Base-by-base conservation (phyloP, 1,284 basidiomycete genomes). In the Kalmanozyma brasiliensis region DNA sequence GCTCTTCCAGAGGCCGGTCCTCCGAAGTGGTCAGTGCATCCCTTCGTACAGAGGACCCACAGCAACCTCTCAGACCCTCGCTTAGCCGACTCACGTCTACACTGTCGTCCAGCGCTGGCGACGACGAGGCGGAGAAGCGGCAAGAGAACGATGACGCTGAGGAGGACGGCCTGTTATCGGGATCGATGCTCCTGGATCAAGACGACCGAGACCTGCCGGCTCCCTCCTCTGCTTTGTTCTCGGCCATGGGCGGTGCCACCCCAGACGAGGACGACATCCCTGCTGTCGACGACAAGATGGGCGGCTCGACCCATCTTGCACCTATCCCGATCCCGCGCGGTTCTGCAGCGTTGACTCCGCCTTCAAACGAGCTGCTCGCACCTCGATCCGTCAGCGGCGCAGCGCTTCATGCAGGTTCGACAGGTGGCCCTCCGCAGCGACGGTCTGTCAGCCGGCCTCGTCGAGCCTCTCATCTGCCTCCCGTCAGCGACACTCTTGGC, bases 181-280 rank as follows among this genome's bases (percentile, higher is more conserved):
- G 67, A n/a, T 59, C 52, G 2, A 59, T 69, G 48, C 43, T 69
- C 29, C 52, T 69, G 26, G 66, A 69, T 24, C 46, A 46, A 32
- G 67, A 70, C 29, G 67, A 70, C 30, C 57, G 61, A 22, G 67
- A 70, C 8, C 43, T 60, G 24, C 57, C 75, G 4, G 67, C 64
- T 33, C 69, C 74, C 5, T 13, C 47, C 3, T 72, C 73, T 9
- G 52, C 56, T 3, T 16, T 58, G 23, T 75, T 69, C 22, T 67
- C 67, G 13, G 66, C 73, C 8, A 42, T 56, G 26, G 66, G 44
- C 19, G 60, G 38, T 8, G 33, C 41, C 8, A 61, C 57, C 32
- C 64, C 69, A 4, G 68, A 63, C 32, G 75, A 73, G 34, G 75
- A 76, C 41, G 75, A 76, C 44, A 76, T 76, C 20, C 75, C 74